A percentile compares a stretch with the other conserved stretches of the same genome.
These are phyloP conservation scores for Paecilomyces dactylethromorphus DNA, from an alignment of 2,329 filamentous ascomycete species.

Conservation along the genomic window DNA sequence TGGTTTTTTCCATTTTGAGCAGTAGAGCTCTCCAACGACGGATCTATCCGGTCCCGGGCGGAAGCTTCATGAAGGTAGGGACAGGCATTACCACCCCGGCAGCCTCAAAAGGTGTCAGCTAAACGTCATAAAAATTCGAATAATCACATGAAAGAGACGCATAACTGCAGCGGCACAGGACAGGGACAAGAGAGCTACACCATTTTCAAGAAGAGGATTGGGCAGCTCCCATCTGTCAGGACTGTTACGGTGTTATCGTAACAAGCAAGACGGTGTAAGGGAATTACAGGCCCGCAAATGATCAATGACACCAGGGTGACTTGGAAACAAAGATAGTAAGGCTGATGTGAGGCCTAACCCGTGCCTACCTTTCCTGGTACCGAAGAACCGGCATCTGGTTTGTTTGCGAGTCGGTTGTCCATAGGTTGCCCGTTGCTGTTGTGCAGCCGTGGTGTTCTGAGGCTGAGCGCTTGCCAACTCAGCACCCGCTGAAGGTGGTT, in stretches of 20 bases:
- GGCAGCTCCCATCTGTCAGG: not conserved
- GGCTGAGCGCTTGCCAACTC: slow-evolving; percentile 18
- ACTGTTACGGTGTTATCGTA: slow-evolving; percentile 3
- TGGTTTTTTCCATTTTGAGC: slow-evolving; percentile 6
- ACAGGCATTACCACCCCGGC: slow-evolving; percentile 46
- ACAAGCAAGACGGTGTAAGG: slow-evolving; percentile 6
- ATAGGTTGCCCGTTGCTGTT: slow-evolving; percentile 8
- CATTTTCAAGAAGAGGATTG: not conserved
- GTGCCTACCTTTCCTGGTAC: slow-evolving; percentile 32
- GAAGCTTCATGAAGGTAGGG: slow-evolving; percentile 42
- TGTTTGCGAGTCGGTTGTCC: slow-evolving; percentile 8
- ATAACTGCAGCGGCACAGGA: not conserved
- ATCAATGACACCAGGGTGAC: slow-evolving; percentile 1
- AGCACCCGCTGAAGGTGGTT: slow-evolving; percentile 9
- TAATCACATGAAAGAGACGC: slow-evolving; percentile 1
- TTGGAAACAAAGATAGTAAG: slow-evolving; percentile 1
- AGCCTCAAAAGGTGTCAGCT: slow-evolving; percentile 35
- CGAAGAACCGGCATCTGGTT: slow-evolving; percentile 31
- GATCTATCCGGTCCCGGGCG: slow-evolving; percentile 10
- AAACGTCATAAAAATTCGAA: slow-evolving; percentile 4
- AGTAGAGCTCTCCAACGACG: slow-evolving; percentile 8
- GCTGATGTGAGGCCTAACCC: slow-evolving; percentile 9
- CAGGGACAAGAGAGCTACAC: not conserved
- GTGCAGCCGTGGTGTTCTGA: slow-evolving; percentile 9
- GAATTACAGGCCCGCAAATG: slow-evolving; percentile 11